Conservation (phyloP, 352 stramenopile species). For the Phytophthora kernoviae region DNA sequence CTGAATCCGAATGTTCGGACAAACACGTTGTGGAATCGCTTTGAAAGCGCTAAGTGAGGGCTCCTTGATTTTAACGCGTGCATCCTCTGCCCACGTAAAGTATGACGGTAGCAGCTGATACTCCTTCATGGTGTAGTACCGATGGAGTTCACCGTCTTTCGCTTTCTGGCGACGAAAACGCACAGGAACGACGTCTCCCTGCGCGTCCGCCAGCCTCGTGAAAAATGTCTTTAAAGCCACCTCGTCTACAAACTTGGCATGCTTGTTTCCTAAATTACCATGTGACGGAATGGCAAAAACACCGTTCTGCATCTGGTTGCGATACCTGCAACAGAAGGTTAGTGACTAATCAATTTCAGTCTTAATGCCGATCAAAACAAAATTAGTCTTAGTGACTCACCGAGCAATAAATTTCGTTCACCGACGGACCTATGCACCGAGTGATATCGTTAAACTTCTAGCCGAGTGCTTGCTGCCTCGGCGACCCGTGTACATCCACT, state of each 20-base stretch:
- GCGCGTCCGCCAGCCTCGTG: not conserved
- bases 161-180: constrained; percentile 7
- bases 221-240: constrained; percentile 3
- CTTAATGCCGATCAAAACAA: constrained; percentile 9
- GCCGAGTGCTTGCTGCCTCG: no score
- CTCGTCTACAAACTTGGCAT: constrained; percentile 3
- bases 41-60: constrained; percentile 4
- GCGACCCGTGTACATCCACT: no score
- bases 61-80: constrained; percentile 6
- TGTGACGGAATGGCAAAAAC: not conserved
- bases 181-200: constrained; percentile 11
- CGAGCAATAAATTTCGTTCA: no score
- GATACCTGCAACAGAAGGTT: not conserved
- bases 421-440: no score
- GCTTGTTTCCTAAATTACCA: constrained; percentile 2
- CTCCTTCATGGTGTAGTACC: constrained; percentile 7
- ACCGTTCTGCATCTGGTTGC: not conserved
- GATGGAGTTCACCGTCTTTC: not conserved
- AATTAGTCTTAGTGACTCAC: constrained; percentile 7
- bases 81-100: constrained; percentile 14
- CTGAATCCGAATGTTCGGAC: constrained; percentile 8
- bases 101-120: constrained; percentile 8
- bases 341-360: constrained; percentile 8
- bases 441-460: no score
- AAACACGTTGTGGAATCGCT: constrained; percentile 5